Base-by-base conservation (phyloP, 345 rosid genomes). In the Geranium rotundifolium region DNA sequence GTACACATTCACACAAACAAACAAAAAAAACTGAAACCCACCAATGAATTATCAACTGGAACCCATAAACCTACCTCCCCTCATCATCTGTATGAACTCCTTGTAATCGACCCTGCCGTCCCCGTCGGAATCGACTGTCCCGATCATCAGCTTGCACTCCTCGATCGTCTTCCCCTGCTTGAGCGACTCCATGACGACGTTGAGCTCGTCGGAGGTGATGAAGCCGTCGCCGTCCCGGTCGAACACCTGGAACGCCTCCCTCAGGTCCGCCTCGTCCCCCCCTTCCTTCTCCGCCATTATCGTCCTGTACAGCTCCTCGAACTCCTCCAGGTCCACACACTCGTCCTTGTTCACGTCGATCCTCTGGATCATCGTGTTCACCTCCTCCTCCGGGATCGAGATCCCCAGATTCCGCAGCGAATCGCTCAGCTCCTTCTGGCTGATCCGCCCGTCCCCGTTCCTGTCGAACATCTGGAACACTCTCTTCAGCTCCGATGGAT, bases 401-500 rank as follows among this genome's bases (percentile, higher is more conserved):
- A 91, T 84, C 9, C 92, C 95, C 6, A 91, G 73, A 66, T 83
- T 89, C 72, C 80, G 63, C 19, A 91, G 67, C 0, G 96, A 89
- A 39, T 84, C 79, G 18, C 61, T 75, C 8, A 91, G 66, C 83
- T 91, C 98, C 64, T 80, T 63, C 71, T 72, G 76, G 1, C 92
- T 77, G 71, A 90, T 87, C 6, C 73, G 59, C 0, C 96, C 96
- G 62, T 91, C 95, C 2, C 91, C 91, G 15, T 91, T 80, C 63
- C 77, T 77, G 69, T 91, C 98, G 49, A 91, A 91, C 86, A 82
- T 77, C 56, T 85, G 84, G 69, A 91, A 91, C n/a, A 91, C 85
- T 2, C 82, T 75, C 39, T 75, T 69, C 17, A 89, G 76, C 77
- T 89, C 98, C 2, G 74, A 29, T 0, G 71, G 60, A 18, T 82